Evolutionary conservation across 306 rosid species (phyloP).

Genomic region (Purshia tridentata): DNA sequence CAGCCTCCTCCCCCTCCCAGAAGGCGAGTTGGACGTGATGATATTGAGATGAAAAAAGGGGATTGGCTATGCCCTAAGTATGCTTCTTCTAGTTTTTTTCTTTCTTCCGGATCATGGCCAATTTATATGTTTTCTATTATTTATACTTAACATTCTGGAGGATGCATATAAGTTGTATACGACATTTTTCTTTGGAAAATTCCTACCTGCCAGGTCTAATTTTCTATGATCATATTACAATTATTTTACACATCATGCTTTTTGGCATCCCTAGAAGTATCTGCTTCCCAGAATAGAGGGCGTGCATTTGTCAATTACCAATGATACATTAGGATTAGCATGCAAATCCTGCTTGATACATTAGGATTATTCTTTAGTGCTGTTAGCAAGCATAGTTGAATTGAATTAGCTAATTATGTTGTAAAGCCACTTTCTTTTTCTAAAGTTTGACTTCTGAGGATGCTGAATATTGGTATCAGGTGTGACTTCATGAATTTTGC

Average conservation of each 20-base stretch:
- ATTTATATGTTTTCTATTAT: neutral
- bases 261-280: neutral
- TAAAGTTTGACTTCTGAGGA: constrained; percentile 3
- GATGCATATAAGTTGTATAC: constrained; percentile 18
- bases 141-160: constrained; percentile 1
- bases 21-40: constrained; percentile 90
- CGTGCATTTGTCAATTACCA: neutral
- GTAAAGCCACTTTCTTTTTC: neutral
- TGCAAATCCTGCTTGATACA: no score
- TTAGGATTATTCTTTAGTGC: no score
- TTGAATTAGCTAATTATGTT: neutral
- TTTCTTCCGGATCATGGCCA: constrained; percentile 20
- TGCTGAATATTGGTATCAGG: constrained; percentile 53
- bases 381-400: neutral
- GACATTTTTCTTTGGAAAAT: neutral
- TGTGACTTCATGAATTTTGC: constrained; percentile 99
- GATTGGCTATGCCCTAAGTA: constrained; percentile 99
- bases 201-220: neutral
- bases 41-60: constrained; percentile 95
- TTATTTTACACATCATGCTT: neutral
- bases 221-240: neutral
- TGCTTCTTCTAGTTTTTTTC: constrained; percentile 28
- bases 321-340: neutral
- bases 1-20: constrained; percentile 92
- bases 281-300: neutral